Evolutionary conservation across 108 stramenopile species (phyloP), one percentile per base, ranked within the genome.

Genomic region (Fistulifera pelliculosa): DNA sequence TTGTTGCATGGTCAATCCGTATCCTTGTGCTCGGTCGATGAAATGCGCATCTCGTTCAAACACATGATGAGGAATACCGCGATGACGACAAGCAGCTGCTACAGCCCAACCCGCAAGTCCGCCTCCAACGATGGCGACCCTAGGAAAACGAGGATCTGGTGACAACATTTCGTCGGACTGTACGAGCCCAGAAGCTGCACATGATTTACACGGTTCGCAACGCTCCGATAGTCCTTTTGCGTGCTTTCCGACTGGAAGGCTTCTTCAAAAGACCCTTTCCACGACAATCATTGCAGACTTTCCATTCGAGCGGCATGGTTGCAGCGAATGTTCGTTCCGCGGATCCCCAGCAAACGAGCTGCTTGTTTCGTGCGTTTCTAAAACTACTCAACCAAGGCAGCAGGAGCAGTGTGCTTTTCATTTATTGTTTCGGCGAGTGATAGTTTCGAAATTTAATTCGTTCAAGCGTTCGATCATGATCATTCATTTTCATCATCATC

Each of bases 1-100:
- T 65, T 94, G 94, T 61, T 95, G 94, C 69, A 95, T 71, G 1
- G 94, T 95, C 16, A 95, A 62, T 10, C 89, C 94, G 56, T 95
- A 95, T 18, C 86, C 62, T 58, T 89, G 87, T 4, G 49, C 53
- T 42, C 93, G 75, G 47, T 84, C 74, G 35, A 59, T 61, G 49
- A 85, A 87, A 22, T 70, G 62, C 22, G 52, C 42, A 60, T 95
- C 94, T n/a, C 79, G 68, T 58, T 95, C 94, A 62, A 70, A 84
- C 8, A 95, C 71, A 8, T 51, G 38, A 56, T 64, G 85, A 0
- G 76, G 68, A 43, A 95, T 82, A 24, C 62, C 56, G 8, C 91
- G 73, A 64, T 93, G 90, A 44, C 69, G 71, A 41, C 89, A 74
- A 8, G 94, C 90, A 28, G 77, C 54, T 27, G 84, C 90, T 52